Evolutionary conservation across 2,329 filamentous ascomycete genomes (phyloP).

Genomic region (Dactylellina drechsleri): DNA sequence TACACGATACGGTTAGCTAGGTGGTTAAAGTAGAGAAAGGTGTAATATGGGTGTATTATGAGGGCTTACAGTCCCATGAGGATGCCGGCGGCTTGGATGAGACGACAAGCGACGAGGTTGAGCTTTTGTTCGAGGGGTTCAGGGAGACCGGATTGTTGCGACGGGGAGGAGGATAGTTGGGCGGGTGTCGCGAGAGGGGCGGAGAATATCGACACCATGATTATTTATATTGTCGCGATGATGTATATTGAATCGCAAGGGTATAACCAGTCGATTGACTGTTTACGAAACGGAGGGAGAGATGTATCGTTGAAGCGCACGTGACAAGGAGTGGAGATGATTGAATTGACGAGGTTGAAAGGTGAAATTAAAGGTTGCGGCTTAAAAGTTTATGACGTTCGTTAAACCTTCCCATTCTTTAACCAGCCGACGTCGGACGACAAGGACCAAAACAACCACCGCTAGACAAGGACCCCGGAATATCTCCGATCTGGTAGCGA

Average conservation of each 20-base stretch:
- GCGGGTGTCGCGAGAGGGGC: constrained; percentile 78
- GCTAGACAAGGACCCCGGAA: constrained; percentile 29
- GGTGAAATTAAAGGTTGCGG: not conserved
- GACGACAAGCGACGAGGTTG: constrained; percentile 75
- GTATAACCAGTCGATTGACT: not conserved
- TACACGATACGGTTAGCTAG: not conserved
- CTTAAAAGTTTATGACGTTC: constrained; percentile 18
- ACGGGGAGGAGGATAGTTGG: constrained; percentile 72
- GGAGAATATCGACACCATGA: constrained; percentile 65
- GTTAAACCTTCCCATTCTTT: not conserved
- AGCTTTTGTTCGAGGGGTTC: constrained; percentile 76
- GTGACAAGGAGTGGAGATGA: too few relatives aligned
- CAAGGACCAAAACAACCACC: constrained; percentile 19
- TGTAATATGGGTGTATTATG: not conserved
- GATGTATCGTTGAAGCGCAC: too few relatives aligned
- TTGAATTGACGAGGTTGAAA: too few relatives aligned
- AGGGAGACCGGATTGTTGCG: constrained; percentile 70
- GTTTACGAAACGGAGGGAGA: too few relatives aligned
- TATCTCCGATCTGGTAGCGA: too few relatives aligned
- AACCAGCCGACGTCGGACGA: constrained; percentile 31
- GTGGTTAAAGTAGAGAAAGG: not conserved
- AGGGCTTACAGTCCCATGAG: constrained; percentile 79
- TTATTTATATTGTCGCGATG: constrained; percentile 11
- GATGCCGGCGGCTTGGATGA: constrained; percentile 81
- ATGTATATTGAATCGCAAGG: not conserved